These are phyloP conservation scores for Abortiporus biennis DNA, from an alignment of 1,284 basidiomycete genomes.

Conservation along the genomic window DNA sequence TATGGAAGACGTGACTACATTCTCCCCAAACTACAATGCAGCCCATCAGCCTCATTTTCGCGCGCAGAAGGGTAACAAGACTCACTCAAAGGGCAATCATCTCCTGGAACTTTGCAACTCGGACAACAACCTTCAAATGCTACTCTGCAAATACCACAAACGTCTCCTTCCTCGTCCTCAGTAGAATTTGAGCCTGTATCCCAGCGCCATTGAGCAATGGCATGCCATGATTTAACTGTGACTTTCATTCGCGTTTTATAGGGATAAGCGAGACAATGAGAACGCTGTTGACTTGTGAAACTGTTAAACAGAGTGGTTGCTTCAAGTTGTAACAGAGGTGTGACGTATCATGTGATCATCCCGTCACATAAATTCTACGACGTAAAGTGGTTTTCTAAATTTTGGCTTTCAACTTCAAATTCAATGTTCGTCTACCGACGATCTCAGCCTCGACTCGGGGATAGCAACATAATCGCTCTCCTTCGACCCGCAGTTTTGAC, in stretches of 20 bases:
- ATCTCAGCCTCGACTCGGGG: too few relatives aligned
- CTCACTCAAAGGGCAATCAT: conserved; percentile 91
- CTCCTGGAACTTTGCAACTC: conserved; percentile 91
- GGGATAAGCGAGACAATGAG: neutral
- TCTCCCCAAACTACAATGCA: conserved; percentile 80
- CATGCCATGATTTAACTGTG: conserved; percentile 75
- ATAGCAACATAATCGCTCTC: too few relatives aligned
- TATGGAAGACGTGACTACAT: conserved; percentile 92
- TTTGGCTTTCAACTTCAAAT: too few relatives aligned
- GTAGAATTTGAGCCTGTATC: conserved; percentile 46
- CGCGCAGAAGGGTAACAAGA: conserved; percentile 13
- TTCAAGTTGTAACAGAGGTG: too few relatives aligned
- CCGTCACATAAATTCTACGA: too few relatives aligned
- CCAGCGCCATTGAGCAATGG: conserved; percentile 86
- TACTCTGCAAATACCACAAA: conserved; percentile 91
- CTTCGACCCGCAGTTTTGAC: too few relatives aligned
- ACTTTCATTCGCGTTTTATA: conserved; percentile 63
- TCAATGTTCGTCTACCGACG: too few relatives aligned
- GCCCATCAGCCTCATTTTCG: neutral
- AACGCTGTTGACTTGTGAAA: too few relatives aligned
- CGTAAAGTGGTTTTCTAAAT: too few relatives aligned
- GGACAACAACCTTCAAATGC: conserved; percentile 92
- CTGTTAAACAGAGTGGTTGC: too few relatives aligned
- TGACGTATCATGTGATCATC: too few relatives aligned
- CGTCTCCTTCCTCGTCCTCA: conserved; percentile 53